phyloP scores from a whole-genome alignment of 2,329 filamentous ascomycete species.

The Colletotrichum abscissum region DNA sequence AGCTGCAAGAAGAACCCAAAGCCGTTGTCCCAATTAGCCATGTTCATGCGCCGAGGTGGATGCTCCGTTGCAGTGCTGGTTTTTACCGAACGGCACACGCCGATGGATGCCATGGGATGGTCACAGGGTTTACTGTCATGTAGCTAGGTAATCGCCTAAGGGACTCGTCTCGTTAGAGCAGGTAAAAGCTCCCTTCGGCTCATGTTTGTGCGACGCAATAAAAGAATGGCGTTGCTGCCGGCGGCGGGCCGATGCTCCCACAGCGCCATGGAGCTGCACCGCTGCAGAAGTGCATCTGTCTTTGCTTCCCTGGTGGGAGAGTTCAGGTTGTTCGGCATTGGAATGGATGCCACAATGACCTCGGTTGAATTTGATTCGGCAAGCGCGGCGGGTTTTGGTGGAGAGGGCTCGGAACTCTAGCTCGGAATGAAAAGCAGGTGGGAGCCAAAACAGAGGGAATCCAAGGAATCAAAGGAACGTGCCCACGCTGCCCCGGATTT shows the following conservation, averaged over 20 bases:
- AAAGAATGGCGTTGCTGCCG: background rate
- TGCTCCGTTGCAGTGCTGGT: background rate
- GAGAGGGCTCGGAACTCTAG: background rate
- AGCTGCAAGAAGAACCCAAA: constrained; percentile 1
- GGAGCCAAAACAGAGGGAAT: no score
- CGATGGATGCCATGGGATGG: background rate
- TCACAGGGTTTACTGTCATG: background rate
- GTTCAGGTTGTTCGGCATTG: background rate
- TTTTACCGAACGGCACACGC: background rate
- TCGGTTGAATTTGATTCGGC: constrained; percentile 32
- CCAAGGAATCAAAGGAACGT: background rate
- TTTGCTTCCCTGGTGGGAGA: no score
- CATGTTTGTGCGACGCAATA: background rate
- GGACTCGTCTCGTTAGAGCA: background rate
- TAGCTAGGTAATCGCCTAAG: background rate
- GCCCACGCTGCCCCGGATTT: constrained; percentile 11
- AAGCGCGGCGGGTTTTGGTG: constrained; percentile 10
- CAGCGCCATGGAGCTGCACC: background rate
- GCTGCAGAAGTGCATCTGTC: no score
- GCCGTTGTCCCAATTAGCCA: constrained; percentile 25
- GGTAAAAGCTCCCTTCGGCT: background rate
- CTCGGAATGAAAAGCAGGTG: background rate
- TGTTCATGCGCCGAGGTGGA: constrained; percentile 32
- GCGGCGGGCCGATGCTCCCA: background rate
- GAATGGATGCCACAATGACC: constrained; percentile 8